Base-by-base conservation (phyloP, 2,329 filamentous ascomycete genomes). In the Verticillium zaregamsianum region DNA sequence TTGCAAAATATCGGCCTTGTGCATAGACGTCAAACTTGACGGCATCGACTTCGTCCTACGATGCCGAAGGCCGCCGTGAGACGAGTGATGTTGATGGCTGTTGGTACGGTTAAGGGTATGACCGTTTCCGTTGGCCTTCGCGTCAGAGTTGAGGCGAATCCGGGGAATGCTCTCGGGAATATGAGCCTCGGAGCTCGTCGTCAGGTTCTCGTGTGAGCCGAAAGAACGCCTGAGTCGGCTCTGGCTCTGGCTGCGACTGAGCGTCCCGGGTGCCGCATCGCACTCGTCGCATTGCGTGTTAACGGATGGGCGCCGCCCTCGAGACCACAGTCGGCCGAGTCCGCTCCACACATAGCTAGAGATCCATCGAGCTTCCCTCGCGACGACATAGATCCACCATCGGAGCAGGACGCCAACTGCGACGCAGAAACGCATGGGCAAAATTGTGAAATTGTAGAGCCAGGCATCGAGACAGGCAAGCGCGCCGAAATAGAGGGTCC, bases 1-100 rank as follows among this genome's bases (percentile, higher is more conserved):
- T 74, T 96, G 96, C 3, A 99, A 81, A 14, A 99, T 85, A 75
- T 99, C 95, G 11, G 95, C 95, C 75, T 99, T 99, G 79, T 99
- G 91, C 65, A 92, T 93, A 0, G 92, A 89, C 5, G 92, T 89
- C 25, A 99, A 80, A 45, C 86, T 88, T 0, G 95, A 99, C 0
- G 95, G 93, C 59, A 87, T 88, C 12, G 93, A 97, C 73, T 92
- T 93, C 28, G 89, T 90, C 65, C 93, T 85, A 61, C 88, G 87
- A 74, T 96, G 90, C 61, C 82, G 77, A 62, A 79, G 79, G 12
- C 70, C 64, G n/a, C 77, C 75, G 14, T 67, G 62, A 31, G 68
- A 23, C 4, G 73, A 66, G 12, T 56, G 54, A 40, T 63, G 52
- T 39, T 66, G 64, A 31, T 59, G 28, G 25, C 31, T 55, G 28